Base-by-base conservation (phyloP, 768 basidiomycete genomes). In the Pleurotus citrinopileatus region DNA sequence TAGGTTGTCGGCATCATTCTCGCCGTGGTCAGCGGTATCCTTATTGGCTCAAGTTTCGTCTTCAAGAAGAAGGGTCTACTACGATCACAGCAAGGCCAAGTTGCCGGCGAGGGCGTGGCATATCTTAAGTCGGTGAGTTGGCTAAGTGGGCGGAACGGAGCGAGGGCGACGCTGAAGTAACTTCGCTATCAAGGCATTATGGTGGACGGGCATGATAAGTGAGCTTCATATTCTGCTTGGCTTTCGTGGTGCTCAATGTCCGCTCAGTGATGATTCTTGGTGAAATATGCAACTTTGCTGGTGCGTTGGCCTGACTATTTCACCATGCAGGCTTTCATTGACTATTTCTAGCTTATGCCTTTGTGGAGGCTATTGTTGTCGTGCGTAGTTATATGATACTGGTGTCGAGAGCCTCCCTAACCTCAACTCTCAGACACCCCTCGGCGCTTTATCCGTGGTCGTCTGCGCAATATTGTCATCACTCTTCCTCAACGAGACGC, bases 41-140 rank as follows among this genome's bases (percentile, higher is more conserved):
- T 99, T 57, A 99, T 98, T 57, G 97, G 96, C 3, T 81, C 82
- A 36, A 89, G 86, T 61, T 98, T 98, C 69, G 95, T 98, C 2
- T 88, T 99, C 75, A 99, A 99, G 84, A 99, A 99, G 81, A 97
- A 93, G 65, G 96, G 91, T 7, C 75, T 93, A 17, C 66, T 93
- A 51, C 78, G 84, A 68, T 83, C 86, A 66, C 89, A 91, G 75
- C 87, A 89, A 56, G 93, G 90, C 60, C 86, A 88, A 55, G 68
- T 71, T 36, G 81, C 86, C 2, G 90, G 90, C 53, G 89, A 91
- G 65, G 95, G 96, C 26, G 93, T 96, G 55, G 92, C 82, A 10
- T 99, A 98, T 74, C 83, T 98, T 65, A 98, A 96, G 73, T 92
- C 89, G 65, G 90, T 92, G 68, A 68, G 89, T 76, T 19, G 34